phyloP scores from a whole-genome alignment of 2,329 filamentous ascomycete genomes.

The Dactylonectria macrodidyma region DNA sequence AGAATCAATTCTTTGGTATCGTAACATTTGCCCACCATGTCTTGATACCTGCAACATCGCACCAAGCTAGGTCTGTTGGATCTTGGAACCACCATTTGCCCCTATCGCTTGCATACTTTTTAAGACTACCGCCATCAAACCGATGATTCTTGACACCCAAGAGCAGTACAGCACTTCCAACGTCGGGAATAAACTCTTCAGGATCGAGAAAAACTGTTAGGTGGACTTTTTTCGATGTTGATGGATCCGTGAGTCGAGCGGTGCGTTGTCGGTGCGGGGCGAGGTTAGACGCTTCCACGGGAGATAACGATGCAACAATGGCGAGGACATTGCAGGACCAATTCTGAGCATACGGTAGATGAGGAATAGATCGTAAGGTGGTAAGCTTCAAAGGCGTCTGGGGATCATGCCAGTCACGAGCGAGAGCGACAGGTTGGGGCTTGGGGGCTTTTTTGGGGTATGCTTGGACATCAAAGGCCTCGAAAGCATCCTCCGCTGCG shows the following conservation, averaged over 20 bases:
- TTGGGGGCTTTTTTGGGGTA: conserved; percentile 37
- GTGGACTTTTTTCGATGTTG: conserved; percentile 66
- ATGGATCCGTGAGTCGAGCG: conserved; percentile 66
- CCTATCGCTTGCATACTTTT: conserved; percentile 61
- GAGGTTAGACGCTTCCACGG: conserved; percentile 63
- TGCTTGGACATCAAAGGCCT: conserved; percentile 55
- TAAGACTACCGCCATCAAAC: conserved; percentile 64
- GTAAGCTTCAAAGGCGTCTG: conserved; percentile 67
- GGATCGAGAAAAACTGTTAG: conserved; percentile 70
- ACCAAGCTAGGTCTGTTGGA: conserved; percentile 64
- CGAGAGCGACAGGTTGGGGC: conserved; percentile 53
- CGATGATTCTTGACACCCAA: conserved; percentile 71
- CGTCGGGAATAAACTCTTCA: conserved; percentile 60
- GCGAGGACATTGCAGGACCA: conserved; percentile 71
- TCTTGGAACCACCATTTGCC: conserved; percentile 67
- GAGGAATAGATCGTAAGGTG: conserved; percentile 63
- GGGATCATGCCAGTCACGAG: conserved; percentile 59
- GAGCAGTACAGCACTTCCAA: conserved; percentile 67
- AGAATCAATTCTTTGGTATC: conserved; percentile 1
- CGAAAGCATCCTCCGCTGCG: conserved; percentile 53
- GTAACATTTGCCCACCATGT: conserved; percentile 60
- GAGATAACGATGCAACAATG: conserved; percentile 63
- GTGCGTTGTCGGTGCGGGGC: conserved; percentile 67
- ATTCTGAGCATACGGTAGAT: conserved; percentile 70
- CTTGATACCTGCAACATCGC: conserved; percentile 61